phyloP scores from a whole-genome alignment of 805 yeast species.

The Yueomyces sinensis region DNA sequence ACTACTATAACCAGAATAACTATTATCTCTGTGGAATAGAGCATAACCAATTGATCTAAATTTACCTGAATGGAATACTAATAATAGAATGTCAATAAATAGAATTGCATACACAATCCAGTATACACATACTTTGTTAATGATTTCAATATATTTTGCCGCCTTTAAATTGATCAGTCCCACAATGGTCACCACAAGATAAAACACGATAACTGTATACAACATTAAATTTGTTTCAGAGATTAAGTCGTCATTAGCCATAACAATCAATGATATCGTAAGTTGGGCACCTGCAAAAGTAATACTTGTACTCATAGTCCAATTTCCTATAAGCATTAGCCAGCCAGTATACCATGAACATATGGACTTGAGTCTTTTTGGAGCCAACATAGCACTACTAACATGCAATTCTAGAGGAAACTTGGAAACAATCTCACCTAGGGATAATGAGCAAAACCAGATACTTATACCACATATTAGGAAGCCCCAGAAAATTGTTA shows the following conservation, averaged over 20 bases:
- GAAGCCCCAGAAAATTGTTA: constrained; percentile 68
- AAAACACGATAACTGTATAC: constrained; percentile 44
- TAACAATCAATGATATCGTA: constrained; percentile 51
- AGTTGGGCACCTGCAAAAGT: constrained; percentile 69
- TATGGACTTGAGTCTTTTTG: constrained; percentile 38
- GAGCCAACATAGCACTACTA: constrained; percentile 58
- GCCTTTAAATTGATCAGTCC: constrained; percentile 52
- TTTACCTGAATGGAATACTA: constrained; percentile 38
- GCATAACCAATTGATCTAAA: constrained; percentile 49
- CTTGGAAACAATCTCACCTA: constrained; percentile 67
- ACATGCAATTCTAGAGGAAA: constrained; percentile 71
- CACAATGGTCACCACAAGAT: constrained; percentile 41
- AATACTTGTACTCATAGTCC: constrained; percentile 65
- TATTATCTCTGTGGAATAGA: constrained; percentile 54
- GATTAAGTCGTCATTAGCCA: constrained; percentile 40
- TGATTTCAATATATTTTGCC: constrained; percentile 44
- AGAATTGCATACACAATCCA: constrained; percentile 67
- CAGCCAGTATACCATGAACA: constrained; percentile 74
- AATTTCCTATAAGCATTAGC: constrained; percentile 59
- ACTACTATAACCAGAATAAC: constrained; percentile 61
- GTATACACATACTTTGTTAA: constrained; percentile 55
- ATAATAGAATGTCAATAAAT: constrained; percentile 48
- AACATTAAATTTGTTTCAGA: constrained; percentile 36
- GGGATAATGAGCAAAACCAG: constrained; percentile 50
- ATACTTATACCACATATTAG: constrained; percentile 50